A percentile compares a stretch with the other conserved stretches of the same genome.
These are phyloP conservation scores for Trifolium dubium DNA, from an alignment of 306 rosid genomes.

Conservation along the genomic window DNA sequence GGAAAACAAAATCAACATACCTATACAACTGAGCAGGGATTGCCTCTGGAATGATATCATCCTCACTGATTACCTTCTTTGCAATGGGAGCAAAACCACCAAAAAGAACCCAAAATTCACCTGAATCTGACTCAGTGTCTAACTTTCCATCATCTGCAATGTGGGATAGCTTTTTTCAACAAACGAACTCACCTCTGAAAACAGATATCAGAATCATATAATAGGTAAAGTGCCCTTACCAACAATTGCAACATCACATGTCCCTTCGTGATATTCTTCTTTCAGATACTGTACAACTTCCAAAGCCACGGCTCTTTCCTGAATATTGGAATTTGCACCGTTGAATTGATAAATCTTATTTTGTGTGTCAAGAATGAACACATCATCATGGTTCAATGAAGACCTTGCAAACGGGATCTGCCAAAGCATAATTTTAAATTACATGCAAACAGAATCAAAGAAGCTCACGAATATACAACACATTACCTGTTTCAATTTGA, in stretches of 20 bases:
- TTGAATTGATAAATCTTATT: slow-evolving; percentile 92
- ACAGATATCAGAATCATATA: slow-evolving; percentile 19
- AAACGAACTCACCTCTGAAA: slow-evolving; percentile 22
- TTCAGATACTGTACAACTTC: slow-evolving; percentile 91
- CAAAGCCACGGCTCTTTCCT: slow-evolving; percentile 97
- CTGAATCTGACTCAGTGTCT: slow-evolving; percentile 96
- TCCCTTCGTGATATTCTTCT: slow-evolving; percentile 90
- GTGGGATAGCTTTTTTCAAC: slow-evolving; percentile 31
- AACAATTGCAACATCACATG: slow-evolving; percentile 87
- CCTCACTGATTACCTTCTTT: slow-evolving; percentile 78
- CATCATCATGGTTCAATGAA: slow-evolving; percentile 96
- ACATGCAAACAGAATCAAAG: slow-evolving; percentile 32
- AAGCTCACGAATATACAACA: slow-evolving; percentile 33
- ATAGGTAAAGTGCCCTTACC: slow-evolving; percentile 61
- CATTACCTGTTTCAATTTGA: slow-evolving; percentile 87
- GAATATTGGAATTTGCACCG: slow-evolving; percentile 96
- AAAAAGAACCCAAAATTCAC: slow-evolving; percentile 97
- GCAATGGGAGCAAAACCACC: slow-evolving; percentile 99
- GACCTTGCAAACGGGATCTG: slow-evolving; percentile 97
- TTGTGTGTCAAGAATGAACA: slow-evolving; percentile 81
- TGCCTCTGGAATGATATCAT: slow-evolving; percentile 82
- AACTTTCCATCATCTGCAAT: slow-evolving; percentile 92
- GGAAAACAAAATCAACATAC: slow-evolving; percentile 46
- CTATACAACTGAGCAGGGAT: slow-evolving; percentile 72
- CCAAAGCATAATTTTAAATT: slow-evolving; percentile 46